Base-by-base conservation (phyloP, 345 rosid species). In the Citrus australasica region DNA sequence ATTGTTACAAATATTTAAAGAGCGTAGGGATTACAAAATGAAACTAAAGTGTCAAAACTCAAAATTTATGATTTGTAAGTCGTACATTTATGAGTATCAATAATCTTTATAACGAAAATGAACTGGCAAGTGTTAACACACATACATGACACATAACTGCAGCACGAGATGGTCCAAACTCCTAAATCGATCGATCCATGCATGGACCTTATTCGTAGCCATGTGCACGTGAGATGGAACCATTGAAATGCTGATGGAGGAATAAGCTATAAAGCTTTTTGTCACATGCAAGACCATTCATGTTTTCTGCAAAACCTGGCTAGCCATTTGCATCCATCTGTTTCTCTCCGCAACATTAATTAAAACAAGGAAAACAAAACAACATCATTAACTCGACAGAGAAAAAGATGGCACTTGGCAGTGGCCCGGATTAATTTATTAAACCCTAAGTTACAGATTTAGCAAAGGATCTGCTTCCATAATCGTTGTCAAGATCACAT, bases 401-500 rank as follows among this genome's bases (percentile, higher is more conserved):
- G 62, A 69, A 62, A 37, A n/a, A 53, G 22, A 17, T 53, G 58
- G 6, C 17, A 46, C 51, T 46, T 13, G 51, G 17, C 51, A 46
- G 51, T 13, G 51, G 51, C 51, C 51, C 51, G 16, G 51, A 13
- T 46, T 13, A 46, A 46, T 46, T 46, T 46, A 46, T 46, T 46
- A 46, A 28, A 19, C 33, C 9, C 17, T 11, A 63, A 32, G 33
- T 33, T 17, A 30, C 68, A 65, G 68, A 65, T 33, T 30, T 17
- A 7, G n/a, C 1, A 33, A 65, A 46, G 51, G 7, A 14, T 38
- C 13, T 85, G 88, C 80, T 81, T 63, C 67, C 77, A 48, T 35
- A 53, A 67, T 80, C 67, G 81, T 25, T 64, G 67, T 68, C 86
- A 86, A 73, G 75, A 69, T 71, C 87, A 82, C 89, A 69, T 79